These are phyloP conservation scores for Skeletonema potamos DNA, from an alignment of 108 stramenopile genomes.

Conservation along the genomic window DNA sequence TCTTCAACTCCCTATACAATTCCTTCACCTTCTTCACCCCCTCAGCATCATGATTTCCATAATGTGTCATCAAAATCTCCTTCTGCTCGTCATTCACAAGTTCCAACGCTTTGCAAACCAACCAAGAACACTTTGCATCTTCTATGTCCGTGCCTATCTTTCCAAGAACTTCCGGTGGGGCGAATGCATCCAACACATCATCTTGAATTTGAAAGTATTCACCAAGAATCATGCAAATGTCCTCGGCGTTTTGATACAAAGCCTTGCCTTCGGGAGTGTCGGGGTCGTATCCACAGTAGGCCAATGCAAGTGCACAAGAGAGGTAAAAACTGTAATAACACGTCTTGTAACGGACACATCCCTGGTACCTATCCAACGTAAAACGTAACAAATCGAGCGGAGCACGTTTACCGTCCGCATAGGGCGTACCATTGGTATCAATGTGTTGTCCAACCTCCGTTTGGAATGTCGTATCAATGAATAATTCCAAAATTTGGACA, in stretches of 20 bases:
- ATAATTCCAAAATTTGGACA: constrained; percentile 74
- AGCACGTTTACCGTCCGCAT: constrained; percentile 53
- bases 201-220: constrained; percentile 99
- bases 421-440: constrained; percentile 76
- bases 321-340: constrained; percentile 99
- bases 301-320: constrained; percentile 83
- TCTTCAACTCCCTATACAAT: constrained; percentile 82
- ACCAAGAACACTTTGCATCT: constrained; percentile 99
- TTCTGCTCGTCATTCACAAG: constrained; percentile 50
- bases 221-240: constrained; percentile 87
- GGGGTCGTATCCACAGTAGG: constrained; percentile 55
- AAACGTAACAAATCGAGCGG: constrained; percentile 74
- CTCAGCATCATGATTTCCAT: constrained; percentile 80
- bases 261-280: constrained; percentile 5
- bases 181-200: constrained; percentile 97
- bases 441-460: constrained; percentile 98
- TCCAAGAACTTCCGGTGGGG: constrained; percentile 91
- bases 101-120: constrained; percentile 89
- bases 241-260: constrained; percentile 58
- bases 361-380: constrained; percentile 81
- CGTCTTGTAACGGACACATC: constrained; percentile 99
- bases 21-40: constrained; percentile 82
- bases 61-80: constrained; percentile 73
- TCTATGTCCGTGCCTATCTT: constrained; percentile 99
- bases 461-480: constrained; percentile 84